Evolutionary conservation across 257 asterid species (phyloP).

Genomic region (Coffea canephora): DNA sequence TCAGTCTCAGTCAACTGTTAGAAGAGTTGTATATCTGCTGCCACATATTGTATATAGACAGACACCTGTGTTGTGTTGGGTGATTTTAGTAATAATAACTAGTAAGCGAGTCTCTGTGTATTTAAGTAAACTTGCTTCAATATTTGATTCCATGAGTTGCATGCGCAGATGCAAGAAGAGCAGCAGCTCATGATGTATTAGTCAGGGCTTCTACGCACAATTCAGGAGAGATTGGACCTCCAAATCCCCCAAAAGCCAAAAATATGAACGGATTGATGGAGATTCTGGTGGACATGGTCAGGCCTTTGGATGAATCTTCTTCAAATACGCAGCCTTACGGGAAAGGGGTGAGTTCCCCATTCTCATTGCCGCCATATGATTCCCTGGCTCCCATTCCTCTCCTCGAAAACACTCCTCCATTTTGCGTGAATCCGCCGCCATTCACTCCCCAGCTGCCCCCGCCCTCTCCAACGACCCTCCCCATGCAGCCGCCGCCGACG

Average conservation of each 20-base stretch:
- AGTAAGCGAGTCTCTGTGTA: neutral
- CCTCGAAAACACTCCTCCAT: slow-evolving; percentile 58
- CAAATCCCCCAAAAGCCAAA: slow-evolving; percentile 14
- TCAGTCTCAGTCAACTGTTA: too few relatives aligned
- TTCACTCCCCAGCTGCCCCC: slow-evolving; percentile 35
- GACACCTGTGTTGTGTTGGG: too few relatives aligned
- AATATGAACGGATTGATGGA: slow-evolving; percentile 9
- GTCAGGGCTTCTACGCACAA: slow-evolving; percentile 6
- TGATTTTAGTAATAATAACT: too few relatives aligned
- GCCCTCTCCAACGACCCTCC: slow-evolving; percentile 30
- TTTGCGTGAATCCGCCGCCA: slow-evolving; percentile 53
- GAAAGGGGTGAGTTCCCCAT: slow-evolving; percentile 60
- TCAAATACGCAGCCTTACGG: slow-evolving; percentile 49
- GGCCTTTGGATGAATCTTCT: slow-evolving; percentile 33
- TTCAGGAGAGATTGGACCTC: slow-evolving; percentile 20
- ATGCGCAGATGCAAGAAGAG: slow-evolving; percentile 45
- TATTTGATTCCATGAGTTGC: neutral
- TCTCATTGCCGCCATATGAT: slow-evolving; percentile 71
- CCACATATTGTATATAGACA: too few relatives aligned
- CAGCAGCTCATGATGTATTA: slow-evolving; percentile 13
- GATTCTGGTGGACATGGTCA: slow-evolving; percentile 29
- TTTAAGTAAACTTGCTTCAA: too few relatives aligned
- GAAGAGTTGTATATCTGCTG: too few relatives aligned
- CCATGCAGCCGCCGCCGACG: slow-evolving; percentile 30
- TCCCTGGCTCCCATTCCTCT: slow-evolving; percentile 71